Evolutionary conservation across 108 stramenopile genomes (phyloP).

Genomic region (Cyclotella atomus): DNA sequence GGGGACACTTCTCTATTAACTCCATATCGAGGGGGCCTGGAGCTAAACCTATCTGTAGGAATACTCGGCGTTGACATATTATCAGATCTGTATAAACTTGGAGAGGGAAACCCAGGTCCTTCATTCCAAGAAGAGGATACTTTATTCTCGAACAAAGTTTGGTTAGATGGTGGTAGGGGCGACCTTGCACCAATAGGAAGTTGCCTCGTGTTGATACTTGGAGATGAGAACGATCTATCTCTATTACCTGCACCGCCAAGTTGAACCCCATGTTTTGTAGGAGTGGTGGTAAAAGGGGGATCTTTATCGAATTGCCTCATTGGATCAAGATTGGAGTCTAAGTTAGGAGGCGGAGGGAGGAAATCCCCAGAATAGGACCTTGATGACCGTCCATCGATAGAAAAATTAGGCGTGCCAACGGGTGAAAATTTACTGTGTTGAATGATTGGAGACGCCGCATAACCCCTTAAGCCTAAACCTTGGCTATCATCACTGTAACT

Average conservation of each 20-base stretch:
- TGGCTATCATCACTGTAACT: slow-evolving; percentile 26
- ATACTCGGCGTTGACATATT: slow-evolving; percentile 15
- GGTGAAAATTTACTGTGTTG: slow-evolving; percentile 21
- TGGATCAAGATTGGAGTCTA: slow-evolving; percentile 16
- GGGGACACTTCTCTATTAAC: slow-evolving; percentile 27
- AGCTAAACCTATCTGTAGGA: slow-evolving; percentile 40
- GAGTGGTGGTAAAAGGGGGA: slow-evolving; percentile 15
- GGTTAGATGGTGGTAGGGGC: slow-evolving; percentile 21
- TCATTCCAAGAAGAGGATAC: slow-evolving; percentile 42
- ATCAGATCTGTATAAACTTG: slow-evolving; percentile 20
- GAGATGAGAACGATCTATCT: slow-evolving; percentile 49
- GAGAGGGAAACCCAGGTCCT: slow-evolving; percentile 24
- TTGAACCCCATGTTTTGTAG: slow-evolving; percentile 9
- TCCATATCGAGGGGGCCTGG: slow-evolving; percentile 47
- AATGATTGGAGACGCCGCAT: slow-evolving; percentile 21
- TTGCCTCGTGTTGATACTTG: slow-evolving; percentile 28
- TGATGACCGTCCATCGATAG: slow-evolving; percentile 3
- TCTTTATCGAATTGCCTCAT: slow-evolving; percentile 2
- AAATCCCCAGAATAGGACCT: slow-evolving; percentile 26
- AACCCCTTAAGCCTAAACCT: slow-evolving; percentile 14
- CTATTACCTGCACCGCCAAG: slow-evolving; percentile 25
- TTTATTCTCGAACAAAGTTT: slow-evolving; percentile 36
- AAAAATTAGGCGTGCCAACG: slow-evolving; percentile 6
- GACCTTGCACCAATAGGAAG: slow-evolving; percentile 38
- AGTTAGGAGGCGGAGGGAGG: slow-evolving; percentile 39